Conservation (phyloP, 148 eudicot genomes). For the Tetragonia tetragonoides region DNA sequence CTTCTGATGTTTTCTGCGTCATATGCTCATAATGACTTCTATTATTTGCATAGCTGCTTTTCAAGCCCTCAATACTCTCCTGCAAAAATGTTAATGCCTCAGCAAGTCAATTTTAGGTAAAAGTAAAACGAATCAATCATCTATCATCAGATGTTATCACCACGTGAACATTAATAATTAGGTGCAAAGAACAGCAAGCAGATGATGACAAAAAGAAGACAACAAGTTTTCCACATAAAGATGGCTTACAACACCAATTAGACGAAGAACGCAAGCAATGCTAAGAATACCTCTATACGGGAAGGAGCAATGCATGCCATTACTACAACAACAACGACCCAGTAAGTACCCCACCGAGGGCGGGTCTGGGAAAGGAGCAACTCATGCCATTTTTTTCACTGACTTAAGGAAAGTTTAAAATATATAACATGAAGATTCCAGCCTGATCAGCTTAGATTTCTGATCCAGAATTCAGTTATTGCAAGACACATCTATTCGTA, state of each 20-base stretch:
- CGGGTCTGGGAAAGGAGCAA: neutral
- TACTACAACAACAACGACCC: neutral
- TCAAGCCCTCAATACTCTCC: slow-evolving; percentile 55
- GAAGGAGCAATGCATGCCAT: neutral
- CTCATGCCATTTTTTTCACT: neutral
- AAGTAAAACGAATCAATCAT: neutral
- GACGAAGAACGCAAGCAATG: neutral
- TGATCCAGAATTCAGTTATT: neutral
- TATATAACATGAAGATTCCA: neutral
- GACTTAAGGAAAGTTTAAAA: neutral
- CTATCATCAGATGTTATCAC: neutral
- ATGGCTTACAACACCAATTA: neutral
- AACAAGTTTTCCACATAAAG: neutral
- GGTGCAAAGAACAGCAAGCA: neutral
- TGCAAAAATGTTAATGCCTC: slow-evolving; percentile 23
- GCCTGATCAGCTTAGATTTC: slow-evolving; percentile 4
- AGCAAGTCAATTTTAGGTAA: slow-evolving; percentile 3
- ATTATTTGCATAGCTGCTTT: slow-evolving; percentile 49
- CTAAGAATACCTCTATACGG: neutral
- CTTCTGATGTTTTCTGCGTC: slow-evolving; percentile 59
- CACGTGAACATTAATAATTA: neutral
- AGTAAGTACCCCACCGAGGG: no score
- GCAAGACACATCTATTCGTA: neutral
- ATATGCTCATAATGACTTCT: slow-evolving; percentile 54
- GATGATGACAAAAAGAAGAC: neutral